Evolutionary conservation across 768 basidiomycete genomes (phyloP), one percentile per base, ranked within the genome.

Genomic region (Guyanaporus albipodus): DNA sequence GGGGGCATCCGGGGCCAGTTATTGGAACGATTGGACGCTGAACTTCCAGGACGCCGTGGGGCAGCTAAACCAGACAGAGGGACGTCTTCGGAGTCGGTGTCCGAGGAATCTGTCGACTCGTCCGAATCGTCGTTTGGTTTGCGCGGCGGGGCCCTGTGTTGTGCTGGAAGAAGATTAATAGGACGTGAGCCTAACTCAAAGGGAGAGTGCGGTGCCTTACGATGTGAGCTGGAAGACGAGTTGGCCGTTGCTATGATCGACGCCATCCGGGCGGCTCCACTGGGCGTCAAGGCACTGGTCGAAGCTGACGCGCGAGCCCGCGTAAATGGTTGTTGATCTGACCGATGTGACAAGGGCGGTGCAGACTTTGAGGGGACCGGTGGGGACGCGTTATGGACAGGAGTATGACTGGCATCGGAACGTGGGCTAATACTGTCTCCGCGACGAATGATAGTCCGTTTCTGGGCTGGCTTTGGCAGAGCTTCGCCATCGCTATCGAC

Each of bases 21-120:
- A 34, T 41, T 51, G 21, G 64, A 66, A 19, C 24, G 40, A 41
- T 65, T 61, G 17, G 75, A 75, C 10, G 69, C 60, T 2, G 83
- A 73, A 52, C 82, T 85, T 15, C 83, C 85, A 14, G 87, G 85
- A 28, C 87, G 74, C 38, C 71, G 75, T 10, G 87, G 85, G 0
- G 72, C 71, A 7, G 85, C 67, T 28, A 87, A 70, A 2, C 69
- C 72, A 1, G 83, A 81, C 28, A 91, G 72, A 11, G 87, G 87
- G 2, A 80, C 76, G 53, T 82, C 72, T n/a, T 73, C 72, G 42
- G 78, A 80, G 21, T 74, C 77, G 27, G 71, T 71, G 47, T 73
- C 61, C 10, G 63, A 61, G 17, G 65, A 61, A 12, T 64, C 61
- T 4, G 62, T 57, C 1, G 58, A 63, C 15, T 68, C 59, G 2